phyloP scores from a whole-genome alignment of 176 grass and related monocot species.

The Urochloa ruziziensis region DNA sequence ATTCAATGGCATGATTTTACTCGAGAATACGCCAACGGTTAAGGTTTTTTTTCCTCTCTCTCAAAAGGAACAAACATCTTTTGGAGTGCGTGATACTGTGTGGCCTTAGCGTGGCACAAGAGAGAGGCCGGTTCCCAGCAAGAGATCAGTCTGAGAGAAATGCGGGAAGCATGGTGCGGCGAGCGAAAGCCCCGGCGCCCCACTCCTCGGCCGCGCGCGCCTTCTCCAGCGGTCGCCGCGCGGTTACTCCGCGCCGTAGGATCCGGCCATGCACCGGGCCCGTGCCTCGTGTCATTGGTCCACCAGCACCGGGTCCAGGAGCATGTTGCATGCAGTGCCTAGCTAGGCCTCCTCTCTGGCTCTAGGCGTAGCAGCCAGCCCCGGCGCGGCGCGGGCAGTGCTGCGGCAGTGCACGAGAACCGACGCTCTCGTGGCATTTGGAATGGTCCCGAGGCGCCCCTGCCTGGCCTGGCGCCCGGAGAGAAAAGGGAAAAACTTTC shows the following conservation, averaged over 20 bases:
- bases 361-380: neutral
- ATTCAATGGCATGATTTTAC: neutral
- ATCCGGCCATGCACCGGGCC: neutral
- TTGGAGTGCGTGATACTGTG: neutral
- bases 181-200: too few relatives aligned
- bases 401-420: neutral
- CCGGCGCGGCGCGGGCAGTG: neutral
- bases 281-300: neutral
- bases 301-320: neutral
- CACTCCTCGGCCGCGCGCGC: neutral
- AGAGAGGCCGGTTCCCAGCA: neutral
- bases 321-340: neutral
- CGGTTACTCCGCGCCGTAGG: neutral
- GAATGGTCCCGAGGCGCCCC: neutral
- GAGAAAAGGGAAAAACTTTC: neutral
- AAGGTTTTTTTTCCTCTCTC: too few relatives aligned
- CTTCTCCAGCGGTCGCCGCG: neutral
- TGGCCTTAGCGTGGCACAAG: neutral
- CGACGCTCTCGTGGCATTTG: neutral
- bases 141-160: slow-evolving; percentile 14
- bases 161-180: slow-evolving; percentile 17
- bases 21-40: too few relatives aligned
- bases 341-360: neutral
- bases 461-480: neutral
- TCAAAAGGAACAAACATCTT: too few relatives aligned